Percentiles rank a stretch among this genome's conserved stretches.
Conservation (phyloP, 768 basidiomycete genomes). For the Chalciporus chontae region DNA sequence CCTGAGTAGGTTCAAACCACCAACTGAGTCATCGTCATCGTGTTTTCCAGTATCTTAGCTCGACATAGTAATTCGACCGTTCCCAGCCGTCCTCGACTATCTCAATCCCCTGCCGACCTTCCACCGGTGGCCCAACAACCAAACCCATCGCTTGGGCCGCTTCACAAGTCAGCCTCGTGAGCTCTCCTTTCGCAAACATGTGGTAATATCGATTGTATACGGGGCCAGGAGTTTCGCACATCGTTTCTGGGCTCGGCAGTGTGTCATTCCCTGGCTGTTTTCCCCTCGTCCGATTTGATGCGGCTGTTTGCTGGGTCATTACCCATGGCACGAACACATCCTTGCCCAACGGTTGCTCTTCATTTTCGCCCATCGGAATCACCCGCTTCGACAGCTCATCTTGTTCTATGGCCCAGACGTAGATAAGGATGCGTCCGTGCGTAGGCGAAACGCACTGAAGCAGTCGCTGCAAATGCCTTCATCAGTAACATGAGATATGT, state of each 20-base stretch:
- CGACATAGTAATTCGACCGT: constrained; percentile 84
- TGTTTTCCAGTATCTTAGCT: constrained; percentile 59
- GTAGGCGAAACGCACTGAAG: constrained; percentile 59
- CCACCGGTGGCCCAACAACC: constrained; percentile 39
- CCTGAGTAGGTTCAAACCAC: constrained; percentile 3
- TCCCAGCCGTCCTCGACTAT: constrained; percentile 81
- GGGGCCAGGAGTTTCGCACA: constrained; percentile 24
- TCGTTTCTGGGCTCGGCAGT: constrained; percentile 1
- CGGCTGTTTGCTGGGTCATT: constrained; percentile 36
- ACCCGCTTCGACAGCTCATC: constrained; percentile 76
- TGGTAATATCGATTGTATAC: constrained; percentile 93
- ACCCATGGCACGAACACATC: constrained; percentile 95
- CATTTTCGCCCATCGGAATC: constrained; percentile 37
- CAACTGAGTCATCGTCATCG: constrained; percentile 18
- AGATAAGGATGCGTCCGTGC: constrained; percentile 82
- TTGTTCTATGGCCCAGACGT: constrained; percentile 97
- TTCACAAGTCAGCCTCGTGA: constrained; percentile 53
- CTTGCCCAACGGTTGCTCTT: constrained; percentile 40
- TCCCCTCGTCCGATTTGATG: constrained; percentile 13
- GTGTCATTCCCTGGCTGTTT: constrained; percentile 1
- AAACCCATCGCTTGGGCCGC: constrained; percentile 63
- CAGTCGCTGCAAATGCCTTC: constrained; percentile 43
- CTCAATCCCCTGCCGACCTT: constrained; percentile 47
- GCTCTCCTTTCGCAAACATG: constrained; percentile 85
- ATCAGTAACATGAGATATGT: neutral